Evolutionary conservation across 2,329 filamentous ascomycete species (phyloP), one percentile per base, ranked within the genome.

Genomic region (Colletotrichum falcatum): DNA sequence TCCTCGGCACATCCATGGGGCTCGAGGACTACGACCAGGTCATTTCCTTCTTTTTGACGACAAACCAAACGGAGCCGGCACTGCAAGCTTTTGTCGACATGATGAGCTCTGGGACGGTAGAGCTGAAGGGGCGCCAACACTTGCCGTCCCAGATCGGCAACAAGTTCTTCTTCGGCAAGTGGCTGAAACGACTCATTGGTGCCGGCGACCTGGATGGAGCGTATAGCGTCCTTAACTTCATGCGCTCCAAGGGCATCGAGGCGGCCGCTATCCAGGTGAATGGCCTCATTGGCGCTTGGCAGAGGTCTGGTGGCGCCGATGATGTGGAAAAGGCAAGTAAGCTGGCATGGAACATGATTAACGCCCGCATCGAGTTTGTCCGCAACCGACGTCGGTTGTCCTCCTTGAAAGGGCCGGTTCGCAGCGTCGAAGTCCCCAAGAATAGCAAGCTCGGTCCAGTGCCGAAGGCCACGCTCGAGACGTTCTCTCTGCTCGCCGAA

Each of bases 11-110:
- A 30, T 80, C 85, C 0, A 91, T 94, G 82, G 87, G 84, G 3
- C 90, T 95, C 76, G 82, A 89, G 23, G 92, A 97, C 76, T 97
- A 95, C 75, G 94, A 97, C 78, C 83, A 87, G 71, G 86, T 95
- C 44, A 90, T 92, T 56, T 86, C 91, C 26, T 88, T 88, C 54
- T 93, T 97, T 76, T 81, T 97, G 33, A 84, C 90, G 28, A 86
- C 89, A 8, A 88, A 89, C 63, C 85, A 90, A 69, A 84, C 89
- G 7, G 87, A 92, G 70, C 86, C 90, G 70, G 93, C 93, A 0
- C 85, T 95, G 65, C 88, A 89, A 63, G 89, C 94, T 0, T 97
- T 97, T 79, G 93, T 92, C 74, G 94, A 97, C 78, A 97, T 97
- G 94, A 94, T 97, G 90, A 88, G 89, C 67, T 87, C 88, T 5